A percentile compares a stretch with the other conserved stretches of the same genome.
These are phyloP conservation scores for Tubosaeta sp. DNA, from an alignment of 768 basidiomycete species.

Conservation along the genomic window DNA sequence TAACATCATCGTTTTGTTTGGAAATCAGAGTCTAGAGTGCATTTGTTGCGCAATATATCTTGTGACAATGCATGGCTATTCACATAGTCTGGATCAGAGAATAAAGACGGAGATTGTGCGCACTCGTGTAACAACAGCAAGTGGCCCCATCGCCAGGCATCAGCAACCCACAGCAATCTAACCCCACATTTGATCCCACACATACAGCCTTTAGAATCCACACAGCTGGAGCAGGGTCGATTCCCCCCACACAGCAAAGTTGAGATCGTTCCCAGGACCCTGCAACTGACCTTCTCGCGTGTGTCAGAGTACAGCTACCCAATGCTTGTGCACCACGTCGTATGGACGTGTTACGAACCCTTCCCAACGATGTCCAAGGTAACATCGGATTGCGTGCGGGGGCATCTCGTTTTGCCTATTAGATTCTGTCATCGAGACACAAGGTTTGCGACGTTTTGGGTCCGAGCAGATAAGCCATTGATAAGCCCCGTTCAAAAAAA, in stretches of 20 bases:
- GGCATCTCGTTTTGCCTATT: not conserved
- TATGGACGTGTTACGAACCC: not conserved
- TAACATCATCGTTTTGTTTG: constrained; percentile 19
- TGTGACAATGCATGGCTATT: not conserved
- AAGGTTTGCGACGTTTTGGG: constrained; percentile 1
- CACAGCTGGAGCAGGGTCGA: not conserved
- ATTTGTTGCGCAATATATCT: not conserved
- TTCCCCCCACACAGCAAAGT: not conserved
- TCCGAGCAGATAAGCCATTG: constrained; percentile 7
- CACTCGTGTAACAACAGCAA: not conserved
- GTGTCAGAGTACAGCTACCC: not conserved
- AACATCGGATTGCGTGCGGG: not conserved
- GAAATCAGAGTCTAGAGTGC: constrained; percentile 5
- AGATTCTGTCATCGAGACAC: not conserved
- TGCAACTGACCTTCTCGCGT: not conserved
- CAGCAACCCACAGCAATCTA: constrained; percentile 3
- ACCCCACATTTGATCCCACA: constrained; percentile 1
- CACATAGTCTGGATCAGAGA: not conserved
- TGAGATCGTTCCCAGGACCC: not conserved
- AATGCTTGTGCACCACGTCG: not conserved
- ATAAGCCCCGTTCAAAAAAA: not conserved
- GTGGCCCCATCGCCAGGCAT: not conserved
- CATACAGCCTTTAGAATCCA: not conserved
- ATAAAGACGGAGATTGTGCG: constrained; percentile 10
- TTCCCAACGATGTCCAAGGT: not conserved